phyloP scores from a whole-genome alignment of 495 filamentous ascomycete species.

The Neurospora tetraspora region DNA sequence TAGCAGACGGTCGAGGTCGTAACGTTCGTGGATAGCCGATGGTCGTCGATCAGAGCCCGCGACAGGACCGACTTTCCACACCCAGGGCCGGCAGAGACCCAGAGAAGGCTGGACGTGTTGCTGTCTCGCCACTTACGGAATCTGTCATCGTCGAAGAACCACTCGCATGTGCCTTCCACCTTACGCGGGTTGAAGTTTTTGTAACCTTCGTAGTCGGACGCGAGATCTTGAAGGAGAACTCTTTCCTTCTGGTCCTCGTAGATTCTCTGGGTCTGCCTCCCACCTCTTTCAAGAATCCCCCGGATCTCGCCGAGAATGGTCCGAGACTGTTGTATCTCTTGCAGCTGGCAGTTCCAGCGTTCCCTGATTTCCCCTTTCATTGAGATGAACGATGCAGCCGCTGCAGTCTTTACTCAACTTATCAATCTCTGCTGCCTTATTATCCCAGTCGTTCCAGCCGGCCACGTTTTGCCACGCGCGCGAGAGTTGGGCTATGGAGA shows the following conservation, averaged over 20 bases:
- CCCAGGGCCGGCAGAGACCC: constrained; percentile 32
- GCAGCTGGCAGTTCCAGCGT: constrained; percentile 4
- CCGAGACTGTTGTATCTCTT: constrained; percentile 14
- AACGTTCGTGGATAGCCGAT: constrained; percentile 7
- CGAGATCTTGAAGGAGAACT: constrained; percentile 14
- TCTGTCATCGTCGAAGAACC: constrained; percentile 24
- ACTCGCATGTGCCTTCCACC: constrained; percentile 27
- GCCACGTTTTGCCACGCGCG: constrained; percentile 18
- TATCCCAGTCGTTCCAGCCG: constrained; percentile 11
- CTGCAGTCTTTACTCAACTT: constrained; percentile 5
- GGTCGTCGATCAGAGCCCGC: constrained; percentile 21
- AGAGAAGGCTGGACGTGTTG: constrained; percentile 19
- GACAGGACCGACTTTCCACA: constrained; percentile 36
- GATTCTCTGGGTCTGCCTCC: neutral
- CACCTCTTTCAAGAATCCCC: constrained; percentile 3
- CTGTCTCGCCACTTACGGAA: constrained; percentile 23
- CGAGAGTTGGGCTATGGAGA: constrained; percentile 17
- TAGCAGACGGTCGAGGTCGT: constrained; percentile 23
- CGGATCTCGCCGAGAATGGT: constrained; percentile 7
- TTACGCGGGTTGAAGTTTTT: constrained; percentile 18
- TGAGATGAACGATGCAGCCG: neutral
- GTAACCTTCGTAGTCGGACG: constrained; percentile 20
- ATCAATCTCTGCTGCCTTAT: constrained; percentile 12
- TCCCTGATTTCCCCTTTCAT: constrained; percentile 6
- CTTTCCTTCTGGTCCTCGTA: constrained; percentile 13